Evolutionary conservation across 306 rosid species (phyloP).

Genomic region (Medicago truncatula): MtrunA17r5.0-ANR NC_053047.1:5702501-5703000

Average conservation of each 20-base stretch:
- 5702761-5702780: neutral
- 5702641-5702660: conserved; percentile 24
- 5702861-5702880: no score
- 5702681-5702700: neutral
- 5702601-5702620: conserved; percentile 34
- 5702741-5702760: conserved; percentile 34
- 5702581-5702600: conserved; percentile 45
- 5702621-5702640: neutral
- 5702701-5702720: neutral
- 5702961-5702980: no score
- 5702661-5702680: conserved; percentile 27
- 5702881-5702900: no score
- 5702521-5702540: conserved; percentile 31
- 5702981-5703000: no score
- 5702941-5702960: no score
- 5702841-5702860: no score
- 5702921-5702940: no score
- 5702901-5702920: no score
- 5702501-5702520: no score
- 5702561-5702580: conserved; percentile 7
- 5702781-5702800: no score
- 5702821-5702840: no score
- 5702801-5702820: no score
- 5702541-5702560: conserved; percentile 35
- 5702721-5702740: neutral